Percentiles rank a stretch among this genome's conserved stretches.
Evolutionary conservation across 176 grass and related monocot species (phyloP).

Genomic region (Cenchrus fungigraminus): DNA sequence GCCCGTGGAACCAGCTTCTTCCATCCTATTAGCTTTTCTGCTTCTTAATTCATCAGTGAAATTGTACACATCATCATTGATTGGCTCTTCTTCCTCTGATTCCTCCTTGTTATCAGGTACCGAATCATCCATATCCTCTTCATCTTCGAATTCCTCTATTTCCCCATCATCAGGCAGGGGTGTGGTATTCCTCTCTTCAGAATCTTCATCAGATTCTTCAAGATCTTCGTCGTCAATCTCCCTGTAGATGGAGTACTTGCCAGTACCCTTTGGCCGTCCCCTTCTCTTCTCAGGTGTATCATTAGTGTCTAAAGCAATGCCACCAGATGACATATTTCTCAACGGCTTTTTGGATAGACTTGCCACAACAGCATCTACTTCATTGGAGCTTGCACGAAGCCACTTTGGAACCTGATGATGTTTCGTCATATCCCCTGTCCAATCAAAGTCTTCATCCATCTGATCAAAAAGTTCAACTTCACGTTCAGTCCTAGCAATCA

Average conservation of each 20-base stretch:
- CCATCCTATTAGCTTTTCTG: slow-evolving; percentile 53
- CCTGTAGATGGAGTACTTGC: slow-evolving; percentile 79
- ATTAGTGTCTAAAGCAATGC: slow-evolving; percentile 54
- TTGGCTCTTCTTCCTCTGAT: slow-evolving; percentile 67
- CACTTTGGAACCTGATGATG: slow-evolving; percentile 89
- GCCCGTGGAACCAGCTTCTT: slow-evolving; percentile 82
- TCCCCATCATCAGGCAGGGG: slow-evolving; percentile 78
- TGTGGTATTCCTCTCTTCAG: slow-evolving; percentile 67
- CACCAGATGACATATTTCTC: slow-evolving; percentile 60
- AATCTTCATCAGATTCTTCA: slow-evolving; percentile 82
- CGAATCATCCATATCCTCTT: slow-evolving; percentile 72
- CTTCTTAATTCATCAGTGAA: slow-evolving; percentile 47
- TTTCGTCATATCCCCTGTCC: slow-evolving; percentile 91
- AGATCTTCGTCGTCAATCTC: slow-evolving; percentile 88
- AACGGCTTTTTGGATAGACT: slow-evolving; percentile 83
- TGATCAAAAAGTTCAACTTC: slow-evolving; percentile 98
- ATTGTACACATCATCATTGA: slow-evolving; percentile 47
- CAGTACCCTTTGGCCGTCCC: slow-evolving; percentile 57
- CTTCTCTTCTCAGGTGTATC: slow-evolving; percentile 77
- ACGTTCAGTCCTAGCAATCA: slow-evolving; percentile 91
- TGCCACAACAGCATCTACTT: slow-evolving; percentile 67
- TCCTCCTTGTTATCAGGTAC: slow-evolving; percentile 72
- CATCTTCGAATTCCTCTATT: slow-evolving; percentile 81
- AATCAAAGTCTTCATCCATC: slow-evolving; percentile 99
- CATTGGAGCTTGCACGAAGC: slow-evolving; percentile 77